Conservation (phyloP, 805 yeast genomes). For the Nematodospora valgi region DNA sequence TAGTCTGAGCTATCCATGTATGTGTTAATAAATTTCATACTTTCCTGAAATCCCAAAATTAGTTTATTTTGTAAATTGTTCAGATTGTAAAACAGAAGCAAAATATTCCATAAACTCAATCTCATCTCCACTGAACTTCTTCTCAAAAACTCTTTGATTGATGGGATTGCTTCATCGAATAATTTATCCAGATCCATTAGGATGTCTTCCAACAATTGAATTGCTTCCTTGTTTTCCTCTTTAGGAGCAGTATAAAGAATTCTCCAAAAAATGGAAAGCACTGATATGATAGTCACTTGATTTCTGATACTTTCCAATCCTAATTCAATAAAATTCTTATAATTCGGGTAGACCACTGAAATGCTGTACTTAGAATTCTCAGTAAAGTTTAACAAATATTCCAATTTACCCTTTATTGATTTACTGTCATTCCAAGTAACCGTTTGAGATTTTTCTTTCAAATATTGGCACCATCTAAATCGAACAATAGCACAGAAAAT, state of each 20-base stretch:
- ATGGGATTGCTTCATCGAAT: slow-evolving; percentile 24
- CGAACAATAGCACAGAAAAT: slow-evolving; percentile 13
- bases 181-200: slow-evolving; percentile 26
- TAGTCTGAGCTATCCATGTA: slow-evolving; percentile 26
- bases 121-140: slow-evolving; percentile 64
- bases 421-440: slow-evolving; percentile 29
- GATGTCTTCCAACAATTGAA: slow-evolving; percentile 43
- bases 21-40: slow-evolving; percentile 42
- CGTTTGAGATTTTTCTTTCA: slow-evolving; percentile 24
- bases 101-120: slow-evolving; percentile 70
- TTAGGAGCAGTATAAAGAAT: slow-evolving; percentile 37
- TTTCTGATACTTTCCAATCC: slow-evolving; percentile 47
- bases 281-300: slow-evolving; percentile 68
- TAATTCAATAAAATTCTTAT: slow-evolving; percentile 54
- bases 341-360: slow-evolving; percentile 53
- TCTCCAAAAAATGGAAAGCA: slow-evolving; percentile 61
- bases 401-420: slow-evolving; percentile 21
- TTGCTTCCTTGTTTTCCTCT: slow-evolving; percentile 30
- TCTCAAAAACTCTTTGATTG: slow-evolving; percentile 60
- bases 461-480: slow-evolving; percentile 34
- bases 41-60: slow-evolving; percentile 49
- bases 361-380: slow-evolving; percentile 11
- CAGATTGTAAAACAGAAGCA: slow-evolving; percentile 53
- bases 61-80: slow-evolving; percentile 28
- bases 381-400: slow-evolving; percentile 14